Conservation (phyloP, 768 basidiomycete species). For the Rhodosporidiobolus odoratus region DNA sequence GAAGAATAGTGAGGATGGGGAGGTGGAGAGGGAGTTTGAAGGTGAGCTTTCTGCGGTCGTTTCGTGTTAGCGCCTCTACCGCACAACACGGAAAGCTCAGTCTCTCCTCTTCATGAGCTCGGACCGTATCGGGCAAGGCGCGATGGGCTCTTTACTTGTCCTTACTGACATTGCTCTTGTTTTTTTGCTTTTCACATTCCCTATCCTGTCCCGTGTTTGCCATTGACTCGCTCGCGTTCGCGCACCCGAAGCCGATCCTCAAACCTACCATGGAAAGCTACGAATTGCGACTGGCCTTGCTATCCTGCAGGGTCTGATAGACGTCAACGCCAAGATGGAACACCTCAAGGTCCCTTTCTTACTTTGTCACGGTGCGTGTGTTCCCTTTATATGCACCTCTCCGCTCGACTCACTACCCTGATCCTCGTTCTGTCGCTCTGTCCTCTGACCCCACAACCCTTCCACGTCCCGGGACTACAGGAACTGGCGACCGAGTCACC, state of each 20-base stretch:
- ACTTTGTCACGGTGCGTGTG: slow-evolving; percentile 30
- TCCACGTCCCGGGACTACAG: not conserved
- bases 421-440: not conserved
- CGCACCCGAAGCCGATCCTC: slow-evolving; percentile 28
- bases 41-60: not conserved
- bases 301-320: slow-evolving; percentile 28
- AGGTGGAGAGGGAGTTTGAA: slow-evolving; percentile 32
- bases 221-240: not conserved
- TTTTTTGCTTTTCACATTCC: not conserved
- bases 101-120: too few species aligned
- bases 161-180: too few species aligned
- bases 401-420: not conserved
- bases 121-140: too few species aligned
- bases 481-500: slow-evolving; percentile 39
- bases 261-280: slow-evolving; percentile 37
- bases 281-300: slow-evolving; percentile 37
- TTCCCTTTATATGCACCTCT: not conserved
- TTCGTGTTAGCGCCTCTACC: too few species aligned
- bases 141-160: too few species aligned
- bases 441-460: not conserved
- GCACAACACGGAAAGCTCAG: too few species aligned
- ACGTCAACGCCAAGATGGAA: slow-evolving; percentile 20
- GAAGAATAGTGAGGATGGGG: slow-evolving; percentile 35
- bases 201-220: not conserved
- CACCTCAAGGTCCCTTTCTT: slow-evolving; percentile 37